Base-by-base conservation (phyloP, 2,329 filamentous ascomycete genomes). In the Lasiodiplodia citricola region DNA sequence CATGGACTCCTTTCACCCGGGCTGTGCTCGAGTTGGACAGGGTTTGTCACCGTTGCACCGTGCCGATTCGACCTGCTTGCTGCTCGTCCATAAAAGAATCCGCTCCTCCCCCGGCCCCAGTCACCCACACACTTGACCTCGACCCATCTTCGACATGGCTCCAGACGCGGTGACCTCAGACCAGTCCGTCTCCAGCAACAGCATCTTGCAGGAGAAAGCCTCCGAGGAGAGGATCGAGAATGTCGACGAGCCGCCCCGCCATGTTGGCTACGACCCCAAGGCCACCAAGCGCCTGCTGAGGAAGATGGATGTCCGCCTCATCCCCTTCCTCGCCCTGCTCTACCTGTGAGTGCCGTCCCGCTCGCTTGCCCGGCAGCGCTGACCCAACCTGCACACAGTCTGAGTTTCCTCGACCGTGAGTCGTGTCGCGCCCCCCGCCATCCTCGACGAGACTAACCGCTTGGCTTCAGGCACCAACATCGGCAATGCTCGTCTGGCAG, bases 271-370 rank as follows among this genome's bases (percentile, higher is more conserved):
- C 63, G 81, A 84, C 69, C 73, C 68, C 28, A 70, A 71, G 31
- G 79, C 79, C 18, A 87, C 83, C n/a, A 86, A 82, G 71, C 81
- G 78, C 67, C 82, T 89, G 0, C 73, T 89, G 47, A 79, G 84
- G 72, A 86, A 86, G 77, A 80, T 87, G 71, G 84, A 89, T 75
- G 78, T 83, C 80, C 80, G 83, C 73, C 82, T 90, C 25, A 84
- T 90, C 55, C 88, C 88, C 0, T 86, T 88, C 75, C 83, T 90
- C 70, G 84, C 87, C 4, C 74, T 90, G 0, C 82, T 90, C 21
- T 89, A 89, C 71, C 78, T 90, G 79, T 83, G 69, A 70, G 78
- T 74, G 64, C 35, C 16, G 35, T 14, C 31, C 13, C 41, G 13
- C 35, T 14, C 47, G 23, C 16, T 13, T 16, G 13, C 54, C 13